phyloP scores from a whole-genome alignment of 129 eudicot genomes.

The Centella asiatica region DNA sequence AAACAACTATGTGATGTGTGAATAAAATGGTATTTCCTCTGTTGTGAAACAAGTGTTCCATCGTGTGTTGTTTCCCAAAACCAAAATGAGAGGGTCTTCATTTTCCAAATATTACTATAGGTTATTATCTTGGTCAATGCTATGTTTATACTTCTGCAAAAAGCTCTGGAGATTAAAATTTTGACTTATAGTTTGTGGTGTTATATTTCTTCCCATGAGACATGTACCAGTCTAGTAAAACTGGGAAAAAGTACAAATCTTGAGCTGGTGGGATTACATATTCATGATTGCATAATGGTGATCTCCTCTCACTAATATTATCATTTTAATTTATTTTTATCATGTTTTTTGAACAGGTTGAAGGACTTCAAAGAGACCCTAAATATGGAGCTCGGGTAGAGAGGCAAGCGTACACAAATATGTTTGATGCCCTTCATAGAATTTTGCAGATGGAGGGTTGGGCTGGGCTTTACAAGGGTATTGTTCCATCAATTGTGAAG shows the following conservation, averaged over 20 bases:
- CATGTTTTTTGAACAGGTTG: slow-evolving; percentile 38
- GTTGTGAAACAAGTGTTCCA: not conserved
- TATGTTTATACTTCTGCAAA: too few relatives aligned
- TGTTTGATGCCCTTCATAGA: slow-evolving; percentile 63
- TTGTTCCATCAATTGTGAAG: slow-evolving; percentile 80
- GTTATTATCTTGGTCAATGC: not conserved
- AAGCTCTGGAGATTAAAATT: not conserved
- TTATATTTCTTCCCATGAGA: not conserved
- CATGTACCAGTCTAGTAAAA: not conserved
- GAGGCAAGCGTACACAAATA: slow-evolving; percentile 50
- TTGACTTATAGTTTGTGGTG: not conserved
- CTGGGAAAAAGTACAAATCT: not conserved
- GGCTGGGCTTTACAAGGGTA: slow-evolving; percentile 92
- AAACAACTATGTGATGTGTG: too few relatives aligned
- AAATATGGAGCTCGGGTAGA: slow-evolving; percentile 89
- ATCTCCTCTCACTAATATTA: not conserved
- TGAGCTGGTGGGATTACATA: too few relatives aligned
- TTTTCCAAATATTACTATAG: not conserved
- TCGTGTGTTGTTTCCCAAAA: not conserved
- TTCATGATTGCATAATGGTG: too few relatives aligned
- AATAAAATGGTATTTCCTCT: not conserved
- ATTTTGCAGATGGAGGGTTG: slow-evolving; percentile 72
- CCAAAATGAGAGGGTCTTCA: not conserved
- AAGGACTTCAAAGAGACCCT: slow-evolving; percentile 76
- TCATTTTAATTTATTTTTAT: not conserved